Evolutionary conservation across 139 green algal species (phyloP), one percentile per base, ranked within the genome.

Genomic region (Deuterostichococcus epilithicus): DNA sequence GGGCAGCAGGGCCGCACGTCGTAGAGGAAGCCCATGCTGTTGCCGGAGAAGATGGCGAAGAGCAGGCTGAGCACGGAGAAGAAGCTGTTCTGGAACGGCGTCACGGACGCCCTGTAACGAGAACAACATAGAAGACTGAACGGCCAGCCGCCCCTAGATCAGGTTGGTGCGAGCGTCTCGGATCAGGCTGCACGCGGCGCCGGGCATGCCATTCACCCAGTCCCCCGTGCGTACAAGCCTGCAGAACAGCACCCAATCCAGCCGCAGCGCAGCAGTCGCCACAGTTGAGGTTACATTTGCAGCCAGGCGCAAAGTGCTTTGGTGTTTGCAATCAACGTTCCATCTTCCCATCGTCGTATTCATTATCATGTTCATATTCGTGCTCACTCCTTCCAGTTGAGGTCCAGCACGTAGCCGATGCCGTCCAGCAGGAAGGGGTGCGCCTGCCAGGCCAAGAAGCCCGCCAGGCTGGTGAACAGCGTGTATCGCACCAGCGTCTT

Each of bases 21-120:
- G 35, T 83, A 83, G 2, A 83, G 58, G 59, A 83, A 83, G 32
- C 73, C 79, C 79, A 83, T 83, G 3, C 73, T 83, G 74, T 83
- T 83, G 52, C 79, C 79, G 28, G 37, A 72, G 79, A 77, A 83
- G 58, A 83, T 83, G 69, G 79, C 79, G 75, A 83, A 83, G 25
- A 79, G 68, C 79, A 83, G 73, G 3, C 73, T 80, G 3, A 83
- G 68, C 59, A 83, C 79, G 38, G 73, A 80, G 59, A 83, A 83
- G 60, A 83, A 83, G 74, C 68, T 78, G 26, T 74, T 83, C 69
- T 83, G 79, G 32, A 83, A 83, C 8, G 79, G 73, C 42, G 79
- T 83, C 65, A 83, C 79, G n/a, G 37, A 72, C 52, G 79, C 80
- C 79, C 67, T 76, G 72, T 47, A 65, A 30, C 10, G 25, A 38